These are phyloP conservation scores for Talaromyces sp. DNA, from an alignment of 2,329 filamentous ascomycete genomes.

Conservation along the genomic window DNA sequence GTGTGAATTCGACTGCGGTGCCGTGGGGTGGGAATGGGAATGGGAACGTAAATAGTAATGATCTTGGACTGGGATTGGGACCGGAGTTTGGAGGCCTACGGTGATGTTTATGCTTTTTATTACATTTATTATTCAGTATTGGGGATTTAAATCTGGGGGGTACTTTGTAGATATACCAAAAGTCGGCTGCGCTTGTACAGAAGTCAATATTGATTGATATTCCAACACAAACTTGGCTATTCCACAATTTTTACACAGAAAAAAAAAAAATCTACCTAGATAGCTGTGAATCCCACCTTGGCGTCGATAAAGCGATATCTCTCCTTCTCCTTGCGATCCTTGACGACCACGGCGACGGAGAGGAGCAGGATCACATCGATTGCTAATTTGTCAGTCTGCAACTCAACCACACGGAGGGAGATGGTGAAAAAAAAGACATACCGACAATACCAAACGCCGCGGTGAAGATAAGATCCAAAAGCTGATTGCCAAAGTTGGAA, in stretches of 20 bases:
- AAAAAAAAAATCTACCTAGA: background rate
- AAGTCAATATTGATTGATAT: background rate
- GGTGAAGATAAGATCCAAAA: conserved; percentile 73
- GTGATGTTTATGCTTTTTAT: background rate
- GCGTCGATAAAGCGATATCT: conserved; percentile 77
- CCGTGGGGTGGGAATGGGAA: background rate
- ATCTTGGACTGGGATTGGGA: conserved; percentile 1
- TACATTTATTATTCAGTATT: background rate
- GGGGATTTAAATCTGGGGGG: background rate
- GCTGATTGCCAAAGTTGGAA: conserved; percentile 63
- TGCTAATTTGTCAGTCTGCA: conserved; percentile 29
- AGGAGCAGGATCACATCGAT: conserved; percentile 66
- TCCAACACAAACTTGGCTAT: background rate
- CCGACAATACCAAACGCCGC: conserved; percentile 75
- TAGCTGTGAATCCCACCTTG: conserved; percentile 55
- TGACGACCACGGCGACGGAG: conserved; percentile 69
- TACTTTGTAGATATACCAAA: background rate
- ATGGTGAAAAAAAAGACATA: conserved; percentile 23
- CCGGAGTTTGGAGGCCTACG: background rate
- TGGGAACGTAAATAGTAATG: background rate
- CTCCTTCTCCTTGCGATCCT: conserved; percentile 74
- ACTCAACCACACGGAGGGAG: background rate
- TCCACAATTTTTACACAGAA: background rate
- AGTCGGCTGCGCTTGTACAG: background rate
- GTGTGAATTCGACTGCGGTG: background rate